These are phyloP conservation scores for Botrytis galanthina DNA, from an alignment of 2,329 filamentous ascomycete genomes.

Conservation along the genomic window DNA sequence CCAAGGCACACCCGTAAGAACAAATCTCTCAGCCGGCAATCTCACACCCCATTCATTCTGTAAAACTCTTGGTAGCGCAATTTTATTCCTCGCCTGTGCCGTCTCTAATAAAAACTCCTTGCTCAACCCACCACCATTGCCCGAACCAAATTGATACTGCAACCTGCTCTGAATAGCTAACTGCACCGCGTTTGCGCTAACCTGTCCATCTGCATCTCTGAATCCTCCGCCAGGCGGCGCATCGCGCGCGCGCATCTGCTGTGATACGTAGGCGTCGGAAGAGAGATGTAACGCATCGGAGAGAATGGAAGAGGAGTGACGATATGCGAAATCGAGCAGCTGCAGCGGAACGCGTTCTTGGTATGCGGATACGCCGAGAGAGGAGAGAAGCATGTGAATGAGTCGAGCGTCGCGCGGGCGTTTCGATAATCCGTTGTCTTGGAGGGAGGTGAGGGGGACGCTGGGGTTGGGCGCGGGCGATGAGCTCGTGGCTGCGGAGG, in stretches of 20 bases:
- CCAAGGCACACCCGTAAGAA: constrained; percentile 65
- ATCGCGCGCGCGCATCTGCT: constrained; percentile 38
- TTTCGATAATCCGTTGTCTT: constrained; percentile 40
- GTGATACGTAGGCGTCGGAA: constrained; percentile 62
- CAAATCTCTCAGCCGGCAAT: constrained; percentile 66
- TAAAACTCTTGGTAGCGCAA: constrained; percentile 60
- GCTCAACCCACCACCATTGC: constrained; percentile 50
- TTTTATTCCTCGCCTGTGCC: constrained; percentile 67
- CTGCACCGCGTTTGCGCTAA: constrained; percentile 65
- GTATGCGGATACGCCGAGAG: constrained; percentile 75
- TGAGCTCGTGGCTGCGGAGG: constrained; percentile 14
- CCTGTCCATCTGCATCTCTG: constrained; percentile 40
- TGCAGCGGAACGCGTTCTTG: constrained; percentile 79
- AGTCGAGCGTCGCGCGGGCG: constrained; percentile 76
- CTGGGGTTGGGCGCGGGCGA: constrained; percentile 29
- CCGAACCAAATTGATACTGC: constrained; percentile 65
- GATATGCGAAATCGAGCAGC: constrained; percentile 83
- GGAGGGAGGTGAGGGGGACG: constrained; percentile 38
- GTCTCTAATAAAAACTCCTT: constrained; percentile 78
- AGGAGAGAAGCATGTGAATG: constrained; percentile 75
- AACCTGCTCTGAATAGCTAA: constrained; percentile 70
- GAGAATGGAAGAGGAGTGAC: constrained; percentile 71
- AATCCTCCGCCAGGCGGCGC: constrained; percentile 36
- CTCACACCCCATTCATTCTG: constrained; percentile 67
- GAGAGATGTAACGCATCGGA: constrained; percentile 68